phyloP scores from a whole-genome alignment of 768 basidiomycete genomes.

The Pulveroboletus sp. region DNA sequence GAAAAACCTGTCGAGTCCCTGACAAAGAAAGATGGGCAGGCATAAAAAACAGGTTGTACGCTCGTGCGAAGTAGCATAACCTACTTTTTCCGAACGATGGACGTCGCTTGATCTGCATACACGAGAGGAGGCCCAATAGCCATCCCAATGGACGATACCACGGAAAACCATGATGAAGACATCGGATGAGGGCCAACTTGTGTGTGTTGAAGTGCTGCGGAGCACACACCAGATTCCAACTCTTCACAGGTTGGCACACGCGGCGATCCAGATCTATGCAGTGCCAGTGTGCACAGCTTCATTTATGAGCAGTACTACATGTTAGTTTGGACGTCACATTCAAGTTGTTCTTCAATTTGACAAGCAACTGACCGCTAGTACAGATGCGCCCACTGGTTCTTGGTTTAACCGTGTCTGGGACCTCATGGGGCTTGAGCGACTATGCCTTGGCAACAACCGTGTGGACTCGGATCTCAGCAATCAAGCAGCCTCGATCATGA shows the following conservation, averaged over 20 bases:
- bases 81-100: conserved; percentile 77
- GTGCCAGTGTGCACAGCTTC: too few species aligned
- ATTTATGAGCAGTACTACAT: too few species aligned
- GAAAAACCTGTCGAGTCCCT: conserved; percentile 88
- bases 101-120: conserved; percentile 78
- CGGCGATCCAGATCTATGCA: too few species aligned
- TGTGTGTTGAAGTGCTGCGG: conserved; percentile 3
- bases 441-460: conserved; percentile 6
- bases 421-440: conserved; percentile 8
- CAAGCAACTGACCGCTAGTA: conserved; percentile 1
- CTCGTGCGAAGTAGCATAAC: conserved; percentile 17
- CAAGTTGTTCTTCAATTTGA: too few species aligned
- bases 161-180: conserved; percentile 64
- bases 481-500: conserved; percentile 15
- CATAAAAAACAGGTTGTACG: conserved; percentile 2
- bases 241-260: not conserved
- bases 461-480: conserved; percentile 11
- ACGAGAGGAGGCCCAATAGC: conserved; percentile 82
- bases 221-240: conserved; percentile 2
- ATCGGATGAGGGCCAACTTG: conserved; percentile 18
- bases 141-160: conserved; percentile 72
- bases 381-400: not conserved
- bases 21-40: conserved; percentile 4
- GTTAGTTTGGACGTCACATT: too few species aligned
- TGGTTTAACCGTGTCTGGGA: not conserved